A percentile compares a stretch with the other conserved stretches of the same genome.
phyloP scores from a whole-genome alignment of 2,329 filamentous ascomycete genomes.

The Colletotrichum kahawae region DNA sequence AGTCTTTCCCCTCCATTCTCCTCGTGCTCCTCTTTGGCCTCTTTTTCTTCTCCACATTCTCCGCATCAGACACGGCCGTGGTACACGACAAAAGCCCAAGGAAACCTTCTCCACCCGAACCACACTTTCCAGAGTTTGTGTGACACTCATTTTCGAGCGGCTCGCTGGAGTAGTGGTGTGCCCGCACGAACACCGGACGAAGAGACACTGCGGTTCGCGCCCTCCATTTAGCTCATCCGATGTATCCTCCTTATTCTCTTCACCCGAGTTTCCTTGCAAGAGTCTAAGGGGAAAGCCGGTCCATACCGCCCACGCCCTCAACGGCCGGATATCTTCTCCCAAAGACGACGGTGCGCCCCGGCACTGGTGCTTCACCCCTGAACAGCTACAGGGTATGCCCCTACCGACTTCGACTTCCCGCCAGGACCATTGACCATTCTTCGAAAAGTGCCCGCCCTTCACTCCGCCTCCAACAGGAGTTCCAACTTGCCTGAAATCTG shows the following conservation, averaged over 20 bases:
- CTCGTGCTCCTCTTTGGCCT: background rate
- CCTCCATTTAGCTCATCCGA: background rate
- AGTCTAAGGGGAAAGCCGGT: background rate
- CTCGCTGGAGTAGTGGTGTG: background rate
- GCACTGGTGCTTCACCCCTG: background rate
- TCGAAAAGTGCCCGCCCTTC: background rate
- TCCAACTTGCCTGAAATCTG: background rate
- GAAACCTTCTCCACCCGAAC: conserved; percentile 17
- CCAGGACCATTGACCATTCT: background rate
- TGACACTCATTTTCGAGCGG: background rate
- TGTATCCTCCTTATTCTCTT: background rate
- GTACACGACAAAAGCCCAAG: background rate
- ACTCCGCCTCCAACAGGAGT: conserved; percentile 1
- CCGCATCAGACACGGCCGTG: conserved; percentile 11
- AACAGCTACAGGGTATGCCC: background rate
- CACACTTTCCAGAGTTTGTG: conserved; percentile 7
- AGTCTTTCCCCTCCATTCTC: background rate
- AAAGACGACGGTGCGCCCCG: background rate
- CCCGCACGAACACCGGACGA: background rate
- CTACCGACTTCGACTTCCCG: background rate
- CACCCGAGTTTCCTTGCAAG: background rate
- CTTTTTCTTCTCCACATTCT: conserved; percentile 15
- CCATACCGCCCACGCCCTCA: background rate
- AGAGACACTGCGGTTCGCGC: background rate
- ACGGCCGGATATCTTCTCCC: background rate